Conservation (phyloP, 2,329 filamentous ascomycete species). For the Aureobasidium sp. region DNA sequence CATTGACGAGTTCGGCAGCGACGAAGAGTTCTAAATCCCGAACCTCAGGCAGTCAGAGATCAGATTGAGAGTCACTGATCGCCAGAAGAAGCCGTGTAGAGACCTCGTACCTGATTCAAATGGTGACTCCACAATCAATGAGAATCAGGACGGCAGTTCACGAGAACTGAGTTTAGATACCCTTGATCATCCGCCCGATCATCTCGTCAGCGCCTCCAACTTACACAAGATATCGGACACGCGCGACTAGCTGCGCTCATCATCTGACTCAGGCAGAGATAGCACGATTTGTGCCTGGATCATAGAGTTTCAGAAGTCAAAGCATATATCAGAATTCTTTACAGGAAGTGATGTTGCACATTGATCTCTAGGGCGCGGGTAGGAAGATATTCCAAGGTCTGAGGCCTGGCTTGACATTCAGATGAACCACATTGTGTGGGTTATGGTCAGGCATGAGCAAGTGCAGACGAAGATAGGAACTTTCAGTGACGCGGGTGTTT, state of each 20-base stretch:
- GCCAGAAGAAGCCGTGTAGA: neutral
- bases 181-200: no score
- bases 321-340: no score
- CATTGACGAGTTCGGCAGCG: constrained; percentile 75
- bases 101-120: neutral
- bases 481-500: constrained; percentile 1
- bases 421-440: no score
- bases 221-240: neutral
- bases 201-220: neutral
- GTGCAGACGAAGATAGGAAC: neutral
- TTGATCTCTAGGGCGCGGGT: no score
- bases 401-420: no score
- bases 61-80: neutral
- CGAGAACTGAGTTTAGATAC: neutral
- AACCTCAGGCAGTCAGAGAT: neutral
- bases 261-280: no score
- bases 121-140: neutral
- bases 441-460: neutral
- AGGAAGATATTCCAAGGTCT: no score
- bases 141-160: neutral
- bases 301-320: no score
- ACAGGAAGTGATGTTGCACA: no score
- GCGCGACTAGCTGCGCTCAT: no score
- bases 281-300: no score
- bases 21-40: constrained; percentile 67